Percentiles rank a stretch among this genome's conserved stretches.
These are phyloP conservation scores for Kentomonas sorsogonicus DNA, from an alignment of 208 protist species.

Conservation along the genomic window DNA sequence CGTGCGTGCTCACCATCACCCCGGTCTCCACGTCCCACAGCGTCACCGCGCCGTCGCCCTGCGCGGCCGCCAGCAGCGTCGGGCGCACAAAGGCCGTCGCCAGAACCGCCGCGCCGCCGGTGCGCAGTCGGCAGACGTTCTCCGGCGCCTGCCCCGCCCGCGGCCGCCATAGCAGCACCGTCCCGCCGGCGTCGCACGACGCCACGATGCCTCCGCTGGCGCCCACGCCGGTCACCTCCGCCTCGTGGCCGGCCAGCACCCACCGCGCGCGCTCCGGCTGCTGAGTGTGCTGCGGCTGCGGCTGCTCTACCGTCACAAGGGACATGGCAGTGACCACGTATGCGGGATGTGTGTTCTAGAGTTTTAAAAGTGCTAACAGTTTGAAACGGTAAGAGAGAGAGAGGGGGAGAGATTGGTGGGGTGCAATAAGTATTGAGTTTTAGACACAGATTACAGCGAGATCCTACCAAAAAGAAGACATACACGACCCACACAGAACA, in stretches of 20 bases:
- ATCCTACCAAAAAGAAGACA: no score
- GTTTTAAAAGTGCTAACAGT: no score
- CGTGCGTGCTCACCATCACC: conserved; percentile 19
- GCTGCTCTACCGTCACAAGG: background rate
- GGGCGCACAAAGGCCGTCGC: conserved; percentile 41
- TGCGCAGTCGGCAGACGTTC: conserved; percentile 55
- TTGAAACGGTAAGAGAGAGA: background rate
- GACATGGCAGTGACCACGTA: background rate
- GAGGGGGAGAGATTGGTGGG: background rate
- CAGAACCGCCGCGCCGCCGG: conserved; percentile 49
- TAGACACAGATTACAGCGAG: no score
- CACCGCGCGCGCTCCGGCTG: conserved; percentile 15
- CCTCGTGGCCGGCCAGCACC: conserved; percentile 60
- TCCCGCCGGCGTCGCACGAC: conserved; percentile 47
- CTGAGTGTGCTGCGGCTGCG: background rate
- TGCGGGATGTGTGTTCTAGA: no score
- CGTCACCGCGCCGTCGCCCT: conserved; percentile 54
- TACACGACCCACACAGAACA: no score
- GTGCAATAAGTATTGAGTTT: no score
- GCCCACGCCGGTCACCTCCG: conserved; percentile 42
- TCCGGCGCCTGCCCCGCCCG: conserved; percentile 12
- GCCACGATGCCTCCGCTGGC: conserved; percentile 36
- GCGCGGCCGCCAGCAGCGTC: conserved; percentile 41
- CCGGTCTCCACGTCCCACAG: conserved; percentile 71
- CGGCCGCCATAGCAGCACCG: conserved; percentile 54